phyloP scores from a whole-genome alignment of 1,284 basidiomycete genomes.

The Salmacisia buchloeana region DNA sequence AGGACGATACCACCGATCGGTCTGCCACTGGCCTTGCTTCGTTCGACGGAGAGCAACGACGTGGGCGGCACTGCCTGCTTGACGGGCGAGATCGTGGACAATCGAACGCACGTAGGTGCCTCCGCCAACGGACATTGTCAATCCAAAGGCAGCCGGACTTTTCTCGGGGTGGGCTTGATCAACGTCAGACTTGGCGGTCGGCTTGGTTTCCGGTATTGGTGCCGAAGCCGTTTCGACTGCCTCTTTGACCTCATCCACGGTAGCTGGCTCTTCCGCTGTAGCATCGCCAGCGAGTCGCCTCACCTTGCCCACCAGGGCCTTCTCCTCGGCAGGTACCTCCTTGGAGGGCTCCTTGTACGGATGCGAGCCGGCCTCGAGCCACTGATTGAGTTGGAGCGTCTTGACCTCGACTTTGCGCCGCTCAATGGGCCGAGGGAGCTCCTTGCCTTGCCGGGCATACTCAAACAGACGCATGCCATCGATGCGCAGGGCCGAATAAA shows the following conservation, averaged over 20 bases:
- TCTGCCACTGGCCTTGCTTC: slow-evolving; percentile 36
- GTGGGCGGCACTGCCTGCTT: slow-evolving; percentile 41
- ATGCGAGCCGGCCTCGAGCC: slow-evolving; percentile 30
- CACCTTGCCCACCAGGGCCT: slow-evolving; percentile 34
- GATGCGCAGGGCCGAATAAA: slow-evolving; percentile 95
- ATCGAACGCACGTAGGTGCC: slow-evolving; percentile 49
- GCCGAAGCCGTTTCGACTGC: background rate
- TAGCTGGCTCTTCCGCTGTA: background rate
- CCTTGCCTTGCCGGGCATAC: slow-evolving; percentile 83
- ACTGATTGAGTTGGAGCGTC: slow-evolving; percentile 62
- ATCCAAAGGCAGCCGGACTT: slow-evolving; percentile 30
- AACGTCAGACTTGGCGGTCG: slow-evolving; percentile 12
- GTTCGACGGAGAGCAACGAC: slow-evolving; percentile 43
- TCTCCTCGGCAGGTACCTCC: slow-evolving; percentile 38
- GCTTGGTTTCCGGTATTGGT: background rate
- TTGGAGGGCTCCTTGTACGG: slow-evolving; percentile 31
- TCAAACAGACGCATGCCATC: slow-evolving; percentile 93
- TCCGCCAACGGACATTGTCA: slow-evolving; percentile 47
- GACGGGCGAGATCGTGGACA: slow-evolving; percentile 44
- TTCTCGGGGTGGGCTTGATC: too few species aligned
- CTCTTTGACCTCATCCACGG: background rate
- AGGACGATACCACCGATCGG: background rate
- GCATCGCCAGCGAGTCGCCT: slow-evolving; percentile 28
- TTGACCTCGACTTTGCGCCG: slow-evolving; percentile 76
- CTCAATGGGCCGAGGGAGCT: slow-evolving; percentile 87